A percentile compares a stretch with the other conserved stretches of the same genome.
Conservation (phyloP, 2,329 filamentous ascomycete genomes). For the Phialocephala sp. region DNA sequence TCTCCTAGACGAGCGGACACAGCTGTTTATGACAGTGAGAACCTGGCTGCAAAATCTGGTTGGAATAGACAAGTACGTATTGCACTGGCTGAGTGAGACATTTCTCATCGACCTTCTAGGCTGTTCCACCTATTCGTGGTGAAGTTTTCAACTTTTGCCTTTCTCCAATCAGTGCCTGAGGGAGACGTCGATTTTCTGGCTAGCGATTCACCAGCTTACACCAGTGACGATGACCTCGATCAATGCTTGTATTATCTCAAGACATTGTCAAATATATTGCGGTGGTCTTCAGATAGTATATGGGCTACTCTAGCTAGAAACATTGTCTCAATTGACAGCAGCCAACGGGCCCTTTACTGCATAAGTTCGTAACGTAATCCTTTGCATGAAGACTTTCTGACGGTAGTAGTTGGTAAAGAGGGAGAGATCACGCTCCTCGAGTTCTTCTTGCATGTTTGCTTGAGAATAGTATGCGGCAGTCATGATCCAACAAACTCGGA, state of each 20-base stretch:
- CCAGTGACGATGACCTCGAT: constrained; percentile 71
- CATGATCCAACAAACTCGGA: constrained; percentile 45
- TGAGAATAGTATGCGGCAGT: constrained; percentile 62
- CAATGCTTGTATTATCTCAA: constrained; percentile 80
- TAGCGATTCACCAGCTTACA: constrained; percentile 46
- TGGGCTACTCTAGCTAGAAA: constrained; percentile 75
- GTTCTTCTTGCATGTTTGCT: constrained; percentile 69
- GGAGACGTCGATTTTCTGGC: constrained; percentile 31
- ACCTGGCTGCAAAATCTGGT: constrained; percentile 77
- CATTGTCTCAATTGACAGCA: constrained; percentile 54
- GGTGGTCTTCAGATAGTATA: constrained; percentile 69
- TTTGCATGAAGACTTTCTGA: constrained; percentile 25
- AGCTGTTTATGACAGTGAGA: constrained; percentile 77
- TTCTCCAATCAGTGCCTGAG: constrained; percentile 48
- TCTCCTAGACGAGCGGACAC: constrained; percentile 72
- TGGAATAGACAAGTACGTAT: constrained; percentile 65
- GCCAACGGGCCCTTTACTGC: constrained; percentile 49
- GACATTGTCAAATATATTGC: constrained; percentile 74
- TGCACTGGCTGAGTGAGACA: not conserved
- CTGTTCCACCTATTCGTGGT: constrained; percentile 65
- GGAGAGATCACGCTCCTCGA: constrained; percentile 67
- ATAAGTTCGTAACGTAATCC: constrained; percentile 56
- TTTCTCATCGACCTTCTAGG: constrained; percentile 45
- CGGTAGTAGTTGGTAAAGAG: constrained; percentile 54
- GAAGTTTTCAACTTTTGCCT: constrained; percentile 61